These are phyloP conservation scores for Mollisiaceae sp. DNA, from an alignment of 2,329 filamentous ascomycete genomes.

Conservation along the genomic window DNA sequence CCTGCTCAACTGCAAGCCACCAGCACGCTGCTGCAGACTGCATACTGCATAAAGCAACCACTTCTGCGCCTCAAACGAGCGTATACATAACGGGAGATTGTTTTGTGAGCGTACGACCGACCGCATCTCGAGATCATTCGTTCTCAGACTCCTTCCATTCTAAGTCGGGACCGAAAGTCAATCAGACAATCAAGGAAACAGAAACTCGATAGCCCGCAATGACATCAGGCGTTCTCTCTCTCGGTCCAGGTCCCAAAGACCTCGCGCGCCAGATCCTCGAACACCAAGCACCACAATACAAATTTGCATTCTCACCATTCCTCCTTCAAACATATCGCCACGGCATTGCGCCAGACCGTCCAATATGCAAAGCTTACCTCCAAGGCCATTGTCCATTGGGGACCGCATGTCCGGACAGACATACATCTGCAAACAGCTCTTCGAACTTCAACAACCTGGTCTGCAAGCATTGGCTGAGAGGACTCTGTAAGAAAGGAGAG, in stretches of 20 bases:
- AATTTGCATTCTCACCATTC: conserved; percentile 86
- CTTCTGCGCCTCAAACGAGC: conserved; percentile 22
- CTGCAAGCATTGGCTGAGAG: conserved; percentile 98
- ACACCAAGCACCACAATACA: conserved; percentile 62
- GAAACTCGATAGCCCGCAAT: conserved; percentile 15
- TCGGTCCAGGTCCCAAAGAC: conserved; percentile 37
- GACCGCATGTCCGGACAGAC: conserved; percentile 82
- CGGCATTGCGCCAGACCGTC: conserved; percentile 77
- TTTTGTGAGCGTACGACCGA: background rate
- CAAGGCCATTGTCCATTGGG: conserved; percentile 88
- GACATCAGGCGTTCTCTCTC: conserved; percentile 30
- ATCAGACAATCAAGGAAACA: background rate
- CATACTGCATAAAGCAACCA: conserved; percentile 16
- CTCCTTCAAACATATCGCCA: conserved; percentile 83
- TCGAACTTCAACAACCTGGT: conserved; percentile 80
- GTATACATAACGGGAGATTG: conserved; percentile 9
- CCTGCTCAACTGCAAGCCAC: conserved; percentile 21
- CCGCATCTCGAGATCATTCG: background rate
- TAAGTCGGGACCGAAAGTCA: background rate
- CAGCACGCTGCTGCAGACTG: conserved; percentile 16
- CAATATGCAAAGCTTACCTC: conserved; percentile 84
- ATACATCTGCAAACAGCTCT: conserved; percentile 51
- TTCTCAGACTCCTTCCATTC: background rate
- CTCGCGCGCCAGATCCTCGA: conserved; percentile 55
- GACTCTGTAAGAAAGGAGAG: conserved; percentile 96